Percentiles rank a stretch among this genome's conserved stretches.
Evolutionary conservation across 768 basidiomycete species (phyloP).

Genomic region (Xerocomellus chrysenteron): DNA sequence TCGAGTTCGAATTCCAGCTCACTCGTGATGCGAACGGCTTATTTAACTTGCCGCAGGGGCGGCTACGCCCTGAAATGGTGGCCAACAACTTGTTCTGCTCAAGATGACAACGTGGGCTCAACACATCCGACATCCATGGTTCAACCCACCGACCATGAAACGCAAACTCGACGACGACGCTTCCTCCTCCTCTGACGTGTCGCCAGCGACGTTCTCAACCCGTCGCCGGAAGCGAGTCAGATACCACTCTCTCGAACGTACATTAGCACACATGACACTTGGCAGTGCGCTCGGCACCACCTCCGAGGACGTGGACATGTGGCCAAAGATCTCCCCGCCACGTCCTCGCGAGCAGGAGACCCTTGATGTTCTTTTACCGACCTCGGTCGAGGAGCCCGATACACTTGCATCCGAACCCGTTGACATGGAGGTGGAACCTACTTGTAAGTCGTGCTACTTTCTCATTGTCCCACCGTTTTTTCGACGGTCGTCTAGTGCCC

Average conservation of each 20-base stretch:
- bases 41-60: too few relatives aligned
- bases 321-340: conserved; percentile 9
- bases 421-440: conserved; percentile 68
- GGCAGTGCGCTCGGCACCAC: conserved; percentile 3
- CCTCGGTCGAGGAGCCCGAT: conserved; percentile 42
- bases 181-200: conserved; percentile 4
- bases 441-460: conserved; percentile 44
- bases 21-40: not conserved
- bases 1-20: conserved; percentile 4
- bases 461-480: not conserved
- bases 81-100: not conserved
- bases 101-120: conserved; percentile 35
- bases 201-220: conserved; percentile 35
- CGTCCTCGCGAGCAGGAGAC: conserved; percentile 4
- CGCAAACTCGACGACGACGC: conserved; percentile 35
- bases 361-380: conserved; percentile 29
- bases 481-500: not conserved
- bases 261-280: conserved; percentile 52
- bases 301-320: conserved; percentile 20
- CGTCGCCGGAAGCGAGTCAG: conserved; percentile 50
- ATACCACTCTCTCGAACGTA: conserved; percentile 51
- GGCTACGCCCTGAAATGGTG: not conserved
- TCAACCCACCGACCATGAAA: conserved; percentile 38
- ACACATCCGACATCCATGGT: conserved; percentile 46
- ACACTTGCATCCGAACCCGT: conserved; percentile 47